These are phyloP conservation scores for Wickerhamomyces tratensis DNA, from an alignment of 805 yeast genomes.

Conservation along the genomic window DNA sequence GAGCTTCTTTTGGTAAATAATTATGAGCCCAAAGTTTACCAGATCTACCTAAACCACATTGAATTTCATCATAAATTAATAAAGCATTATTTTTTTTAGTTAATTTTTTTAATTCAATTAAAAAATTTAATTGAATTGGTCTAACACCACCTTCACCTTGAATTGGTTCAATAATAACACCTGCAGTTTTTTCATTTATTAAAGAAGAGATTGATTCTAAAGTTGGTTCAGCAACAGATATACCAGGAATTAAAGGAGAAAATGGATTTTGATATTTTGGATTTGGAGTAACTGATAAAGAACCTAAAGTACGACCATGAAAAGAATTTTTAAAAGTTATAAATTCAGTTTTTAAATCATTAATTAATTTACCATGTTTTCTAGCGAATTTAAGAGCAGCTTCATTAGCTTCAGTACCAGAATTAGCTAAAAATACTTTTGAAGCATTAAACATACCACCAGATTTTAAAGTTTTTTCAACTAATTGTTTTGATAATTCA, in stretches of 20 bases:
- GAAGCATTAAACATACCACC: slow-evolving; percentile 82
- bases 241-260: slow-evolving; percentile 87
- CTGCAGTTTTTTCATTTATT: slow-evolving; percentile 44
- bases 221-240: slow-evolving; percentile 56
- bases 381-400: slow-evolving; percentile 75
- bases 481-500: slow-evolving; percentile 60
- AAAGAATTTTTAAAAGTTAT: slow-evolving; percentile 85
- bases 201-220: slow-evolving; percentile 46
- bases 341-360: slow-evolving; percentile 57
- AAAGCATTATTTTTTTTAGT: slow-evolving; percentile 64
- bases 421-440: slow-evolving; percentile 59
- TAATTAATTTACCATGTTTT: slow-evolving; percentile 57
- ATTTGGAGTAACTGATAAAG: slow-evolving; percentile 86
- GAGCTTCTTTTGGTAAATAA: slow-evolving; percentile 64
- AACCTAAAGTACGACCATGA: slow-evolving; percentile 95
- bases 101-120: slow-evolving; percentile 52
- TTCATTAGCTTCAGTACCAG: slow-evolving; percentile 77
- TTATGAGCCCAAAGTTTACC: slow-evolving; percentile 93
- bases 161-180: slow-evolving; percentile 91
- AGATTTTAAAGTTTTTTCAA: slow-evolving; percentile 53
- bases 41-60: slow-evolving; percentile 91
- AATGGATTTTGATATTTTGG: slow-evolving; percentile 90
- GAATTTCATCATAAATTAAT: slow-evolving; percentile 90
- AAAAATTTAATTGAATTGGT: slow-evolving; percentile 53
- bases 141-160: slow-evolving; percentile 98